These are phyloP conservation scores for Eustoma russellianum DNA, from an alignment of 257 asterid species.

Conservation along the genomic window DNA sequence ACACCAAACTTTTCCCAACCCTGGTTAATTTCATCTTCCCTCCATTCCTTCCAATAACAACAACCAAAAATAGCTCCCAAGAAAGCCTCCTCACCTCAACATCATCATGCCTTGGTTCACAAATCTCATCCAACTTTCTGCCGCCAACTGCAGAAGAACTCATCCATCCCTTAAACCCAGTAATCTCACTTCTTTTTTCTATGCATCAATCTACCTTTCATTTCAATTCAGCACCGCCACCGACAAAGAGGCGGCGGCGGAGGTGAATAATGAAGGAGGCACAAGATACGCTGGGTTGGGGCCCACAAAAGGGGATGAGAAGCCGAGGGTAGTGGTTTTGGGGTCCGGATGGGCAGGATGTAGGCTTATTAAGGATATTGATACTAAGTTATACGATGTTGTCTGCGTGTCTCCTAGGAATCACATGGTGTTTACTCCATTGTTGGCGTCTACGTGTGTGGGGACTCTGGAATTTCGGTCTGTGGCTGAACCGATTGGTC, in stretches of 20 bases:
- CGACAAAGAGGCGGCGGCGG: slow-evolving; percentile 2
- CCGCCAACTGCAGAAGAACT: slow-evolving; percentile 17
- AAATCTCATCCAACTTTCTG: slow-evolving; percentile 50
- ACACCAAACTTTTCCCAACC: no score
- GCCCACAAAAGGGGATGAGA: slow-evolving; percentile 71
- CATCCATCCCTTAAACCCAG: slow-evolving; percentile 19
- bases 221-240: slow-evolving; percentile 37
- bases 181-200: slow-evolving; percentile 18
- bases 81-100: neutral
- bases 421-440: slow-evolving; percentile 98
- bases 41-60: no score
- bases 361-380: slow-evolving; percentile 79
- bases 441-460: slow-evolving; percentile 94
- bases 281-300: slow-evolving; percentile 30
- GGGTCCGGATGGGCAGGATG: slow-evolving; percentile 99
- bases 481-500: slow-evolving; percentile 86
- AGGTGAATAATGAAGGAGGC: neutral
- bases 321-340: slow-evolving; percentile 85
- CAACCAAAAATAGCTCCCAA: neutral
- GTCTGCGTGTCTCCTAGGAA: slow-evolving; percentile 92
- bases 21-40: no score
- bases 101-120: slow-evolving; percentile 66
- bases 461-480: slow-evolving; percentile 99
- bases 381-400: slow-evolving; percentile 58
- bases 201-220: slow-evolving; percentile 22